phyloP scores from a whole-genome alignment of 179 eudicot genomes.

The Monotropa hypopitys region DNA sequence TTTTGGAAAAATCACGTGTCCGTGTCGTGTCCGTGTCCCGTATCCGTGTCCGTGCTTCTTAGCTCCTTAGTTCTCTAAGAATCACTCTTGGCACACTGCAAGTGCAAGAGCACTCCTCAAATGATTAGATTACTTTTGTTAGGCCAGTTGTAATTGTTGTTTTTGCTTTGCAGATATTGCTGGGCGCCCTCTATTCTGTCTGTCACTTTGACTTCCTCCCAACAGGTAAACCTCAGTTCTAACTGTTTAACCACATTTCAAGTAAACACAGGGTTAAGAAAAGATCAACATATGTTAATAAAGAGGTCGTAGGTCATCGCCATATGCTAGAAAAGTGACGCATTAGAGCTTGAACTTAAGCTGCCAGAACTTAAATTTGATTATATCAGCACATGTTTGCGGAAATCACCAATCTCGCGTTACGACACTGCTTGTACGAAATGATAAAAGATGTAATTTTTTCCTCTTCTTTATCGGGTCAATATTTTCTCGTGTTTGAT shows the following conservation, averaged over 20 bases:
- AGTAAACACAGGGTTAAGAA: background rate
- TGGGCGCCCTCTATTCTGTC: constrained; percentile 23
- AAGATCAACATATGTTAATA: background rate
- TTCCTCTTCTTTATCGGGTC: too few relatives aligned
- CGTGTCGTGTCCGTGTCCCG: too few relatives aligned
- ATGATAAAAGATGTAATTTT: too few relatives aligned
- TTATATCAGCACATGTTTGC: background rate
- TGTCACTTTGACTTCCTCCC: constrained; percentile 26
- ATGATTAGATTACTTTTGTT: too few relatives aligned
- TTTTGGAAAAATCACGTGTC: too few relatives aligned
- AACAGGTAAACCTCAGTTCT: constrained; percentile 16
- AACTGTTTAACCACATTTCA: background rate
- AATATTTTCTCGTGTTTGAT: too few relatives aligned
- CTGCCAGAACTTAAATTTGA: background rate
- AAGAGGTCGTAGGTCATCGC: background rate
- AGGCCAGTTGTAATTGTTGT: background rate
- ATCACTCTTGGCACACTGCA: too few relatives aligned
- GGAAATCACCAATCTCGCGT: background rate
- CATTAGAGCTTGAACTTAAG: background rate
- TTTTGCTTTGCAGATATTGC: constrained; percentile 23
- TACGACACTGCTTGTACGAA: too few relatives aligned
- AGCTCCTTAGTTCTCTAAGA: too few relatives aligned
- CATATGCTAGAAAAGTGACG: background rate
- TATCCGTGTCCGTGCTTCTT: too few relatives aligned
- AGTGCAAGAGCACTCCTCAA: too few relatives aligned